Evolutionary conservation across 805 yeast genomes (phyloP).

Genomic region (Lachancea waltii): DNA sequence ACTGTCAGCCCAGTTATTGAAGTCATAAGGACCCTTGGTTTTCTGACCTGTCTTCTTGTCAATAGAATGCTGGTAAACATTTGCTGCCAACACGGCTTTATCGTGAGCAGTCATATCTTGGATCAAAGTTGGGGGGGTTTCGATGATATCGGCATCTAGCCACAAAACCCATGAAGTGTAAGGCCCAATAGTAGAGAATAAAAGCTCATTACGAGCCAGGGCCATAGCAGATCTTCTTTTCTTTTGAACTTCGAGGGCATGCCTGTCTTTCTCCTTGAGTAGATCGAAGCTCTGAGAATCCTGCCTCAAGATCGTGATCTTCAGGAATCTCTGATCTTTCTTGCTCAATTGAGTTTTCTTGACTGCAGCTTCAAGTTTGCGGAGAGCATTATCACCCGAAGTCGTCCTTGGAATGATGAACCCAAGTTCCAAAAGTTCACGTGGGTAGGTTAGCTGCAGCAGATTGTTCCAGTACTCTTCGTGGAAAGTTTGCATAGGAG

Average conservation of each 20-base stretch:
- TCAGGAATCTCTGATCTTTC: constrained; percentile 62
- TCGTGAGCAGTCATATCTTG: constrained; percentile 84
- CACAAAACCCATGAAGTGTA: constrained; percentile 92
- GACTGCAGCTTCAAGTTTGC: constrained; percentile 65
- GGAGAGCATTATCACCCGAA: constrained; percentile 77
- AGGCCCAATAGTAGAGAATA: constrained; percentile 84
- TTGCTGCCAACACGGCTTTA: constrained; percentile 84
- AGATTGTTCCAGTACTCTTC: constrained; percentile 85
- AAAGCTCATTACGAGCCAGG: constrained; percentile 82
- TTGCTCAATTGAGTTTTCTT: constrained; percentile 62
- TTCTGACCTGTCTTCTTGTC: constrained; percentile 51
- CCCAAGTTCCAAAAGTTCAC: constrained; percentile 78
- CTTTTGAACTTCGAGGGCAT: constrained; percentile 79
- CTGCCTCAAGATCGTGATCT: constrained; percentile 84
- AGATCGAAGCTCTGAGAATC: constrained; percentile 72
- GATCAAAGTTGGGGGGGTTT: constrained; percentile 73
- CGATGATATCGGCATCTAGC: constrained; percentile 93
- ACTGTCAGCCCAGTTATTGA: constrained; percentile 89
- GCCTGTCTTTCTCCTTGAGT: constrained; percentile 83
- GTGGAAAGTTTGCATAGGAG: constrained; percentile 86
- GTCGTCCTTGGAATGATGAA: constrained; percentile 80
- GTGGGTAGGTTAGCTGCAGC: constrained; percentile 69
- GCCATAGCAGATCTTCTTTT: constrained; percentile 90
- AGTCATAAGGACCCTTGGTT: constrained; percentile 83
- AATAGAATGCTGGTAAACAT: constrained; percentile 79